phyloP scores from a whole-genome alignment of 768 basidiomycete species.

The Phanerodontia chrysosporium region DNA sequence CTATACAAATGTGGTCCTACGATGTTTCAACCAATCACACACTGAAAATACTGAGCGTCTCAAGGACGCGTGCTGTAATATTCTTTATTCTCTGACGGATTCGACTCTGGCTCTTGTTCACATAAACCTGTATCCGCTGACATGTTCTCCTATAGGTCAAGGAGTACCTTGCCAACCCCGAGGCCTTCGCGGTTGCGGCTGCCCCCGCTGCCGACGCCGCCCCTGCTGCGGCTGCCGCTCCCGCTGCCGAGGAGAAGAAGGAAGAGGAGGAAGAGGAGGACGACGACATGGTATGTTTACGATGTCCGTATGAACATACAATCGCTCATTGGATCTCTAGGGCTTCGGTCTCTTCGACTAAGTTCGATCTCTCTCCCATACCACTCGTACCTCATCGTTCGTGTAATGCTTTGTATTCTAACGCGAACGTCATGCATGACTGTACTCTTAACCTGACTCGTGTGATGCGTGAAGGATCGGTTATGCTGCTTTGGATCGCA shows the following conservation, averaged over 20 bases:
- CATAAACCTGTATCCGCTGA: conserved; percentile 20
- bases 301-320: neutral
- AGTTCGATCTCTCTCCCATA: conserved; percentile 9
- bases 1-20: conserved; percentile 20
- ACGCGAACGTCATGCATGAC: neutral
- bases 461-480: too few relatives aligned
- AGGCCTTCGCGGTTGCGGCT: conserved; percentile 88
- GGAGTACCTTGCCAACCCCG: conserved; percentile 96
- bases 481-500: too few relatives aligned
- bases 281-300: conserved; percentile 67
- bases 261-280: conserved; percentile 84
- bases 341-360: conserved; percentile 96
- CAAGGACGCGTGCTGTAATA: conserved; percentile 35
- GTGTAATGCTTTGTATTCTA: conserved; percentile 15
- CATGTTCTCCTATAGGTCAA: conserved; percentile 58
- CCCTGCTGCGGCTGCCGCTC: conserved; percentile 51
- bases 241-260: conserved; percentile 59
- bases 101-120: conserved; percentile 4
- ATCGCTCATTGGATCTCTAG: conserved; percentile 32
- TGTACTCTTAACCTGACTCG: neutral
- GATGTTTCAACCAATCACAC: conserved; percentile 40
- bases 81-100: conserved; percentile 25
- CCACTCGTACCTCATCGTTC: neutral
- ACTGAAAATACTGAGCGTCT: conserved; percentile 85
- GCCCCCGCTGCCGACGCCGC: conserved; percentile 51